These are phyloP conservation scores for Xylaria multiplex DNA, from an alignment of 2,329 filamentous ascomycete species.

Conservation along the genomic window DNA sequence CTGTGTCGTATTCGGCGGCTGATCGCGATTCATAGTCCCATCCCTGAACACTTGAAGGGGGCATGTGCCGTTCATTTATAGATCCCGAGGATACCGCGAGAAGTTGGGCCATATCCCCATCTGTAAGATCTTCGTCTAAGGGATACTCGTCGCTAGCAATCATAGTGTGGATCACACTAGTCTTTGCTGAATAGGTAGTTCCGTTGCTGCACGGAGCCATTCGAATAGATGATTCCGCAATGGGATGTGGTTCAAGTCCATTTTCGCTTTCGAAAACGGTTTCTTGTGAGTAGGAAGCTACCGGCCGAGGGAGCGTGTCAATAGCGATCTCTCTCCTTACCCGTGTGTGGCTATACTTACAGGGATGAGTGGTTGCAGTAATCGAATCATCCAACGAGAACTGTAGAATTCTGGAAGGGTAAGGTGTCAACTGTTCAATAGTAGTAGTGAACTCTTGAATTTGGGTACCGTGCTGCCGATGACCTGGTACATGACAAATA, in stretches of 20 bases:
- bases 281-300: background rate
- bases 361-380: background rate
- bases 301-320: background rate
- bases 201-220: background rate
- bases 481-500: background rate
- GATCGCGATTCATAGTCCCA: slow-evolving; percentile 51
- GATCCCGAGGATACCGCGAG: slow-evolving; percentile 16
- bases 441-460: slow-evolving; percentile 24
- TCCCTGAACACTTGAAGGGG: slow-evolving; percentile 50
- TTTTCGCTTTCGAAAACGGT: background rate
- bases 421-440: slow-evolving; percentile 36
- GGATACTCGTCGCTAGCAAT: slow-evolving; percentile 38
- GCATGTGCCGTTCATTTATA: slow-evolving; percentile 41
- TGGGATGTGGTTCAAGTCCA: background rate
- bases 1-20: slow-evolving; percentile 51
- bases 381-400: background rate
- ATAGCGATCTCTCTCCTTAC: background rate
- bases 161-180: background rate
- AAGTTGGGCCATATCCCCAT: slow-evolving; percentile 44
- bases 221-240: background rate
- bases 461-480: slow-evolving; percentile 11
- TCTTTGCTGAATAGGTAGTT: background rate
- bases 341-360: background rate
- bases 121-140: slow-evolving; percentile 41
- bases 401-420: slow-evolving; percentile 19